A percentile compares a stretch with the other conserved stretches of the same genome.
These are phyloP conservation scores for Thalia dealbata DNA, from an alignment of 176 grass and related monocot genomes.

Conservation along the genomic window DNA sequence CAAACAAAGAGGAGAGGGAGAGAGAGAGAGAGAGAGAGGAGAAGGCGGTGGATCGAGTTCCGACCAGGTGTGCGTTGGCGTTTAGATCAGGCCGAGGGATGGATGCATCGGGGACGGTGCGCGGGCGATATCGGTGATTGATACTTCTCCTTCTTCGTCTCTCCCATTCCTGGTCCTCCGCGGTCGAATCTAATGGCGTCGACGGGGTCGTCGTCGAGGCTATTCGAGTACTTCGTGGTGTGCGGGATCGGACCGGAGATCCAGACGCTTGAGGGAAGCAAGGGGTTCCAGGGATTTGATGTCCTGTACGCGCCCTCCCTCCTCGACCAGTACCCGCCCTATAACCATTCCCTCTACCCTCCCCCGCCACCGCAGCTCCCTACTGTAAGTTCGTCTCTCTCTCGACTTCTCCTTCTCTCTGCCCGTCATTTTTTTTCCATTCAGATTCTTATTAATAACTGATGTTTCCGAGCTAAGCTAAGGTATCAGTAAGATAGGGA, in stretches of 20 bases:
- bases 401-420: not conserved
- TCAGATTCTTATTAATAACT: not conserved
- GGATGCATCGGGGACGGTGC: not conserved
- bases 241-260: constrained; percentile 96
- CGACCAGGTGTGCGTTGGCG: not conserved
- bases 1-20: not conserved
- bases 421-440: not conserved
- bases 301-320: constrained; percentile 85
- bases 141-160: not conserved
- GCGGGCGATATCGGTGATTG: not conserved
- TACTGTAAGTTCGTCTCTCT: constrained; percentile 44
- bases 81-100: not conserved
- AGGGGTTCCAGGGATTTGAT: constrained; percentile 60
- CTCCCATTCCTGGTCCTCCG: not conserved
- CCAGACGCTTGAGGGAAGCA: constrained; percentile 61
- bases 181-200: constrained; percentile 3
- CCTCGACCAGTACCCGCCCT: constrained; percentile 74
- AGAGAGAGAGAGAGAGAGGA: not conserved
- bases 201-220: constrained; percentile 19
- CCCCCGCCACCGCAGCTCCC: constrained; percentile 87
- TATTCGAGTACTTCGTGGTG: constrained; percentile 99
- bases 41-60: not conserved
- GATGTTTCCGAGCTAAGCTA: not conserved
- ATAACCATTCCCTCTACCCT: constrained; percentile 73
- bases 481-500: not conserved